phyloP scores from a whole-genome alignment of 2,329 filamentous ascomycete species.

The Aureobasidium sp. region DNA sequence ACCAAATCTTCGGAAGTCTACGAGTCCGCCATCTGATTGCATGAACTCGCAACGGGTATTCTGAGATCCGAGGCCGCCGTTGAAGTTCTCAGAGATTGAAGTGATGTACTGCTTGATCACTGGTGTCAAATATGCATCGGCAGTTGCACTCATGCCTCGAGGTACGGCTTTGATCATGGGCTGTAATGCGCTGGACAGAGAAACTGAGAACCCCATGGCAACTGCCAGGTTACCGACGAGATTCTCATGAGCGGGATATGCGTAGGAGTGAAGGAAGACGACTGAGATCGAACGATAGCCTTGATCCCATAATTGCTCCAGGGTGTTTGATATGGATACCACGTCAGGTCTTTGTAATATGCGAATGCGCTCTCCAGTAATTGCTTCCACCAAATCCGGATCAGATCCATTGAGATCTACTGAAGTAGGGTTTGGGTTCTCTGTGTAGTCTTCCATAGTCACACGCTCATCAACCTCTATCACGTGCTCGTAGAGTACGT shows the following conservation, averaged over 20 bases:
- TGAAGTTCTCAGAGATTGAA: constrained; percentile 19
- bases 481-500: constrained; percentile 23
- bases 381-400: constrained; percentile 21
- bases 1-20: constrained; percentile 25
- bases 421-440: constrained; percentile 26
- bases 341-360: constrained; percentile 24
- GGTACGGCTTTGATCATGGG: constrained; percentile 21
- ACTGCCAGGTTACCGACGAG: constrained; percentile 25
- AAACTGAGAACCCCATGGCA: constrained; percentile 28
- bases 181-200: constrained; percentile 25
- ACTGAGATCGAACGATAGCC: constrained; percentile 34
- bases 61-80: constrained; percentile 18
- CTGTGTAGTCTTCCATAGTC: constrained; percentile 31
- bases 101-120: constrained; percentile 19
- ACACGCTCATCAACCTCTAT: constrained; percentile 24
- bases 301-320: constrained; percentile 26
- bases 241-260: constrained; percentile 29
- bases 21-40: constrained; percentile 31
- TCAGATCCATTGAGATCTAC: constrained; percentile 16
- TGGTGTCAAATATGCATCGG: constrained; percentile 21
- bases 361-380: constrained; percentile 27
- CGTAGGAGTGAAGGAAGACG: constrained; percentile 30
- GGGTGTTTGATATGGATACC: constrained; percentile 15
- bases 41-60: constrained; percentile 31
- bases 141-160: constrained; percentile 19